Percentiles rank a stretch among this genome's conserved stretches.
Conservation (phyloP, 108 stramenopile genomes). For the Cyclostephanos tholiformis region DNA sequence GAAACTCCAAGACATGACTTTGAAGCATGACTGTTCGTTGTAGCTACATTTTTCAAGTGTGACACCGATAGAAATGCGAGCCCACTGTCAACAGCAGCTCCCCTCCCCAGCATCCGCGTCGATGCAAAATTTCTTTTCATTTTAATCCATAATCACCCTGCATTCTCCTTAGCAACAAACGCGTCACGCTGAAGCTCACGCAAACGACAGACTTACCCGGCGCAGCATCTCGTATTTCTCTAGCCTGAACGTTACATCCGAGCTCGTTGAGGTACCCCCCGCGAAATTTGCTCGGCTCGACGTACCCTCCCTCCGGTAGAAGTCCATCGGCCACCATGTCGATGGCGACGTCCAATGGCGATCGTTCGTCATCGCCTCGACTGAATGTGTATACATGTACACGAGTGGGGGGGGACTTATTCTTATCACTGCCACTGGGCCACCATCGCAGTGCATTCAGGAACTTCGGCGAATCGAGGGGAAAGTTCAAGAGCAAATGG, state of each 20-base stretch:
- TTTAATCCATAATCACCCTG: conserved; percentile 67
- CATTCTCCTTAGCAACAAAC: conserved; percentile 67
- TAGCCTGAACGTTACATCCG: conserved; percentile 64
- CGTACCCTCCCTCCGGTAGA: conserved; percentile 56
- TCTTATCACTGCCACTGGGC: conserved; percentile 47
- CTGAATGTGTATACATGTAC: conserved; percentile 84
- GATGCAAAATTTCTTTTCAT: not conserved
- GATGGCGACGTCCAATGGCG: conserved; percentile 65
- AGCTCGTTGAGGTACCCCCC: conserved; percentile 66
- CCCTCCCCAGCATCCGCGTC: not conserved
- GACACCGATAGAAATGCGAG: too few relatives aligned
- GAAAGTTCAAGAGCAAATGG: conserved; percentile 86
- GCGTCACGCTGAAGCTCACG: conserved; percentile 78
- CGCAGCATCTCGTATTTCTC: conserved; percentile 82
- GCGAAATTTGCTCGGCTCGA: conserved; percentile 48
- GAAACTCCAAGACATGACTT: too few relatives aligned
- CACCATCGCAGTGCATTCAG: conserved; percentile 80
- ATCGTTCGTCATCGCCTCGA: conserved; percentile 41
- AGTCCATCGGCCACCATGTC: conserved; percentile 70
- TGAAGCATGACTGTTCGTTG: too few relatives aligned
- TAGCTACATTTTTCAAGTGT: too few relatives aligned
- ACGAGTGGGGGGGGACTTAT: conserved; percentile 45
- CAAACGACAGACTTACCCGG: conserved; percentile 87
- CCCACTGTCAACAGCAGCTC: too few relatives aligned
- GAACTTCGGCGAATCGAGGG: conserved; percentile 68